Evolutionary conservation across 352 stramenopile genomes (phyloP).

Genomic region (Phytopythium boreale): DNA sequence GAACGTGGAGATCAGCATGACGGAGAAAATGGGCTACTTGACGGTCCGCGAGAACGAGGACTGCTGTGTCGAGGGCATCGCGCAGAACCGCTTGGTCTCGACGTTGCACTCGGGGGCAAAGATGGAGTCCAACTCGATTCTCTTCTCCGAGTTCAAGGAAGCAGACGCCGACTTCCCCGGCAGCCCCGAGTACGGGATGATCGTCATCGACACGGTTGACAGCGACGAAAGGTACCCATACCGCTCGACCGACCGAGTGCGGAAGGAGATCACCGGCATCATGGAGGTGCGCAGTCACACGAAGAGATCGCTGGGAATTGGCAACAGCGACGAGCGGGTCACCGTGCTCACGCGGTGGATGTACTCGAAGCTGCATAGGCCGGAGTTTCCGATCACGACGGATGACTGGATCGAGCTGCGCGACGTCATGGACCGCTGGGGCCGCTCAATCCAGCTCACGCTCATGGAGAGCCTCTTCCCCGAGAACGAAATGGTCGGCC

Average conservation of each 20-base stretch:
- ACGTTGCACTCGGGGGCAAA: conserved; percentile 20
- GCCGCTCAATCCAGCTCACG: conserved; percentile 18
- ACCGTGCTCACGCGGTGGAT: conserved; percentile 32
- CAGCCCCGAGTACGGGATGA: conserved; percentile 31
- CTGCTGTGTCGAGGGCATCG: conserved; percentile 23
- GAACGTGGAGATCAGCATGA: conserved; percentile 65
- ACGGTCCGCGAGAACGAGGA: conserved; percentile 53
- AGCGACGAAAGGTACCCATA: conserved; percentile 45
- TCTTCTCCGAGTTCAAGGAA: conserved; percentile 37
- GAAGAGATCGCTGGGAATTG: neutral
- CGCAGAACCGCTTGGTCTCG: conserved; percentile 46
- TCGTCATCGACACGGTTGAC: conserved; percentile 35
- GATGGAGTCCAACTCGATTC: conserved; percentile 41
- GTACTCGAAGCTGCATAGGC: conserved; percentile 20
- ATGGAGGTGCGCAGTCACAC: conserved; percentile 28
- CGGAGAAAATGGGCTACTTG: conserved; percentile 50
- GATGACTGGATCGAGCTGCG: conserved; percentile 19
- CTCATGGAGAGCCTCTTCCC: conserved; percentile 20
- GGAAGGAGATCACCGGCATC: conserved; percentile 36
- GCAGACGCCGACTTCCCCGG: conserved; percentile 13
- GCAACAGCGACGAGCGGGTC: conserved; percentile 13
- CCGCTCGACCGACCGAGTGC: conserved; percentile 23
- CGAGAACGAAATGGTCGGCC: no score
- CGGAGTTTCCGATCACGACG: conserved; percentile 18
- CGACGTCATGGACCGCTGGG: conserved; percentile 29